Base-by-base conservation (phyloP, 2,329 filamentous ascomycete genomes). In the Aureobasidium zeae region DNA sequence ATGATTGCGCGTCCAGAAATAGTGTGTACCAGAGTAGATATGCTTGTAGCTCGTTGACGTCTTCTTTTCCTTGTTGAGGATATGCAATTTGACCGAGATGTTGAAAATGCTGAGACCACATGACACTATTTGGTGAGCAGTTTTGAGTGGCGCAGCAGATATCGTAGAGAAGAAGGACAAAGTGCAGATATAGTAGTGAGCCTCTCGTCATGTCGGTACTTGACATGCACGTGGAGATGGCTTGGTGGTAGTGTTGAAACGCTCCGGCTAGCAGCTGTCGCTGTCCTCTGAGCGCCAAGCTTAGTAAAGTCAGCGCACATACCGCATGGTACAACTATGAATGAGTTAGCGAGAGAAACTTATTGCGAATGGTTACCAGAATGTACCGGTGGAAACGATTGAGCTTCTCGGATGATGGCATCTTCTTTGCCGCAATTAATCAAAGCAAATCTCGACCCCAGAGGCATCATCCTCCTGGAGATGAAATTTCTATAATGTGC, bases 101-200 rank as follows among this genome's bases (percentile, higher is more conserved):
- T 26, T 66, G 66, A 37, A 75, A 63, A 51, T 77, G 71, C 41
- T 71, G 65, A 22, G 71, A 68, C 70, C 72, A 76, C 50, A 76
- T 62, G 36, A 68, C 69, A 8, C 67, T 62, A n/a, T 64, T 41
- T 8, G 42, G 39, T 11, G 34, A 37, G 15, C 33, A 47, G 20
- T 39, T 35, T n/a, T 44, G 29, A 20, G 44, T 42, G 4, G 48
- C 38, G 19, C 39, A 49, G 49, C 62, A 55, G 46, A 74, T 70
- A 59, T 77, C 74, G 52, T 76, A 76, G 15, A 76, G 58, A 21
- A 76, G 63, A 10, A 77, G 64, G 4, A 77, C 59, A 48, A 75
- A 75, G 53, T 77, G 73, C 1, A 72, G 71, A 19, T 75, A 63
- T 47, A 77, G 70, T n/a, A 70, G 62, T 9, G 71, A 72, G 52